A percentile compares a stretch with the other conserved stretches of the same genome.
phyloP scores from a whole-genome alignment of 163 green algal species.

The Chlamydomonas reinhardtii region DNA sequence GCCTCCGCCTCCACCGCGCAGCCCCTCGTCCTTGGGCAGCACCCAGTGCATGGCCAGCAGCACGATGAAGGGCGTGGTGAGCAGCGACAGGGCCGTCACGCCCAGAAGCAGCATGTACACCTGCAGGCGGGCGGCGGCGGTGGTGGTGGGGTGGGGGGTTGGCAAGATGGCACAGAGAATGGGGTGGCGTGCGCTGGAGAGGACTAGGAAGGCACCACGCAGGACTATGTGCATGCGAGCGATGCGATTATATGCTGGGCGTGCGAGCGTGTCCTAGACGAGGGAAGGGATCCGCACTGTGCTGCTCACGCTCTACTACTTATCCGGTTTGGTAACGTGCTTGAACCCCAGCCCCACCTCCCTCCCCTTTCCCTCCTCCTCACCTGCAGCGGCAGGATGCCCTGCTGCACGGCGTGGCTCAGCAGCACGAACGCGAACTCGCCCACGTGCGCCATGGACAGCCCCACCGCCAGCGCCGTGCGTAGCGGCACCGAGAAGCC shows the following conservation, averaged over 20 bases:
- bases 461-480: conserved; percentile 78
- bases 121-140: conserved; percentile 16
- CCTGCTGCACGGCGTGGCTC: conserved; percentile 78
- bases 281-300: too few species aligned
- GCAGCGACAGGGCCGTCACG: conserved; percentile 86
- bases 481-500: conserved; percentile 75
- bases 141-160: background rate
- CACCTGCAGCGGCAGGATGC: conserved; percentile 80
- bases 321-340: too few species aligned
- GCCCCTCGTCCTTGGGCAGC: conserved; percentile 31
- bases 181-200: too few species aligned
- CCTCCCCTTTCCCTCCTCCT: background rate
- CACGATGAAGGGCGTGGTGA: conserved; percentile 86
- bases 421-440: conserved; percentile 96
- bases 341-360: too few species aligned
- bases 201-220: too few species aligned
- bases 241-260: too few species aligned
- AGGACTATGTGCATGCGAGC: too few species aligned
- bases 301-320: too few species aligned
- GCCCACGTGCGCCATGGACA: conserved; percentile 91
- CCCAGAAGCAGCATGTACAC: conserved; percentile 89
- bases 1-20: too few species aligned
- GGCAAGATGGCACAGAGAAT: background rate
- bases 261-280: too few species aligned
- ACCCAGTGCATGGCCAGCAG: conserved; percentile 52